Base-by-base conservation (phyloP, 345 rosid genomes). In the Noccaea caerulescens region DNA sequence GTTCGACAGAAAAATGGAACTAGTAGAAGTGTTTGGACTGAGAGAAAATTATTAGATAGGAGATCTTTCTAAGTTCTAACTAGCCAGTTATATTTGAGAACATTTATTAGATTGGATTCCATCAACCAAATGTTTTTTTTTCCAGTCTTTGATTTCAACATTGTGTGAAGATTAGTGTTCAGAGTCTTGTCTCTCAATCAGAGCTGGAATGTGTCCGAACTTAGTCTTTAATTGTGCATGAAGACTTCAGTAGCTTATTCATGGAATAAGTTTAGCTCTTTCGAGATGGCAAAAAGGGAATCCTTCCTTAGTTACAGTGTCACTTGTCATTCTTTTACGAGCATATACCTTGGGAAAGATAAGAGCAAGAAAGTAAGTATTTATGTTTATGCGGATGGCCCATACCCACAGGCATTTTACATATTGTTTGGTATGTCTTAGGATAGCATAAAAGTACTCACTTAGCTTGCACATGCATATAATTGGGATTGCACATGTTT, bases 341-440 rank as follows among this genome's bases (percentile, higher is more conserved):
- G 71, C 68, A 59, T 74, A 58, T 73, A 18, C 47, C 43, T 43
- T 44, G 36, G 30, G 25, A 52, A 68, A 36, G 63, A 44, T 63
- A 54, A 18, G 58, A 69, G 55, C 44, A 36, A 18, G 57, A 57
- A 69, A 45, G 3, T 18, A 51, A 49, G 58, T 30, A 14, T 45
- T 11, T 13, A n/a, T 49, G 34, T 60, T 37, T 58, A 25, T 47
- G 34, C 32, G 20, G 10, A 62, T 62, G 76, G 46, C 46, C 14
- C 54, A 41, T 45, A 69, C 34, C 44, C 55, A n/a, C 32, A 32
- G 30, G 7, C 42, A 20, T 20, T 20, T 20, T 20, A 20, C 23
- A 20, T 20, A 1, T 20, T 20, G 23, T 20, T 20, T 20, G 23
- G 1, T 0, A 20, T 20, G 52, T 50, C 5, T 2, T 47, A 52